A percentile compares a stretch with the other conserved stretches of the same genome.
These are phyloP conservation scores for Solanum medicagineum DNA, from an alignment of 257 asterid species.

Conservation along the genomic window DNA sequence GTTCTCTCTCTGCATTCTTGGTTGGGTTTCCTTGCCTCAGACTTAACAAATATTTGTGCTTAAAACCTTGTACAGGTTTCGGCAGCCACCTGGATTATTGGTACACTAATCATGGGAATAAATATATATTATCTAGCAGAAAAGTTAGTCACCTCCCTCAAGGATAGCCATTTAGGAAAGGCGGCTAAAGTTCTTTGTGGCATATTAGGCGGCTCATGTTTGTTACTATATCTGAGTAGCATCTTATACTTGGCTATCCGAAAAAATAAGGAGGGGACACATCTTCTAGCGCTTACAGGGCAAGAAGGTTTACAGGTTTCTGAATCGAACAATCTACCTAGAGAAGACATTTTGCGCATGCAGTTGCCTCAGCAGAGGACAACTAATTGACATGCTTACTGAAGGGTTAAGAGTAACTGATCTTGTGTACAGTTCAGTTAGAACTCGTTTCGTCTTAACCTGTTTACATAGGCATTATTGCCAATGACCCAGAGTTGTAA, in stretches of 20 bases:
- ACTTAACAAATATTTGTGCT: neutral
- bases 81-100: slow-evolving; percentile 66
- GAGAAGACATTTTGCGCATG: slow-evolving; percentile 71
- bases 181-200: slow-evolving; percentile 50
- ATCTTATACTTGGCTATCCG: slow-evolving; percentile 51
- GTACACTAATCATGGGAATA: slow-evolving; percentile 75
- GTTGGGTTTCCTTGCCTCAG: neutral
- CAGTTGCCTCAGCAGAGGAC: slow-evolving; percentile 61
- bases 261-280: slow-evolving; percentile 47
- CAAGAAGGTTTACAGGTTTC: slow-evolving; percentile 27
- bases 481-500: neutral
- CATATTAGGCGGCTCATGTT: slow-evolving; percentile 41
- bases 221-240: slow-evolving; percentile 62
- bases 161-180: slow-evolving; percentile 25
- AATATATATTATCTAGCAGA: slow-evolving; percentile 67
- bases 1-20: neutral
- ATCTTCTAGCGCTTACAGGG: slow-evolving; percentile 46
- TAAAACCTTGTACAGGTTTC: slow-evolving; percentile 36
- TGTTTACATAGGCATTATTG: neutral
- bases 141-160: slow-evolving; percentile 45
- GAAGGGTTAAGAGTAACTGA: neutral
- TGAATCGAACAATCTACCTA: slow-evolving; percentile 26
- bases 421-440: neutral
- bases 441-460: neutral
- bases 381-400: slow-evolving; percentile 19